phyloP scores from a whole-genome alignment of 768 basidiomycete genomes.

The Podaxis sp. region DNA sequence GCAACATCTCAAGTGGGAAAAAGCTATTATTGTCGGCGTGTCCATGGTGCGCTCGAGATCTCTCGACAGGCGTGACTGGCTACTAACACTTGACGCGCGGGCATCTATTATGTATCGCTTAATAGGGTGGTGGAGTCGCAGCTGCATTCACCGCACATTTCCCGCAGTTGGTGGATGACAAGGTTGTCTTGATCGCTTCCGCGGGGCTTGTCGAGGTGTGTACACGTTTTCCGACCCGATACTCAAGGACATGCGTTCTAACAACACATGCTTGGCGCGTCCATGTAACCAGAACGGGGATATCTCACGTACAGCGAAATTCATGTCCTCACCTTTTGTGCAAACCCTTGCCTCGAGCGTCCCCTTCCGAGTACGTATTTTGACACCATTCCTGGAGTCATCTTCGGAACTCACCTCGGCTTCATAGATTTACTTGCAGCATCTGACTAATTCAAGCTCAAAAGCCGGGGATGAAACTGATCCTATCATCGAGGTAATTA shows the following conservation, averaged over 20 bases:
- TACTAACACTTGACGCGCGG: neutral
- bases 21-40: slow-evolving; percentile 63
- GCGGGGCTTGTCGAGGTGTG: slow-evolving; percentile 69
- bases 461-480: slow-evolving; percentile 23
- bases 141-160: slow-evolving; percentile 71
- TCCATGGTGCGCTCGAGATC: slow-evolving; percentile 61
- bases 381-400: neutral
- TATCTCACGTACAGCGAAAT: slow-evolving; percentile 71
- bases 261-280: neutral
- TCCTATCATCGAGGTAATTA: slow-evolving; percentile 42
- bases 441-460: slow-evolving; percentile 38
- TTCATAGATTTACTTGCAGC: slow-evolving; percentile 51
- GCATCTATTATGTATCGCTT: slow-evolving; percentile 7
- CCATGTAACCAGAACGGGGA: slow-evolving; percentile 47
- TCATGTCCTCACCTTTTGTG: slow-evolving; percentile 77
- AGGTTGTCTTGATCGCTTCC: slow-evolving; percentile 65
- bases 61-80: neutral
- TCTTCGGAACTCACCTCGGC: neutral
- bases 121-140: slow-evolving; percentile 72
- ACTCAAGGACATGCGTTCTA: neutral
- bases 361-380: slow-evolving; percentile 53
- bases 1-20: slow-evolving; percentile 74
- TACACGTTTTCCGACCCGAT: neutral
- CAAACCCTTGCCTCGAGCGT: slow-evolving; percentile 63
- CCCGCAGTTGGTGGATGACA: slow-evolving; percentile 66